These are phyloP conservation scores for Apiospora saccharicola DNA, from an alignment of 2,329 filamentous ascomycete species.

Conservation along the genomic window DNA sequence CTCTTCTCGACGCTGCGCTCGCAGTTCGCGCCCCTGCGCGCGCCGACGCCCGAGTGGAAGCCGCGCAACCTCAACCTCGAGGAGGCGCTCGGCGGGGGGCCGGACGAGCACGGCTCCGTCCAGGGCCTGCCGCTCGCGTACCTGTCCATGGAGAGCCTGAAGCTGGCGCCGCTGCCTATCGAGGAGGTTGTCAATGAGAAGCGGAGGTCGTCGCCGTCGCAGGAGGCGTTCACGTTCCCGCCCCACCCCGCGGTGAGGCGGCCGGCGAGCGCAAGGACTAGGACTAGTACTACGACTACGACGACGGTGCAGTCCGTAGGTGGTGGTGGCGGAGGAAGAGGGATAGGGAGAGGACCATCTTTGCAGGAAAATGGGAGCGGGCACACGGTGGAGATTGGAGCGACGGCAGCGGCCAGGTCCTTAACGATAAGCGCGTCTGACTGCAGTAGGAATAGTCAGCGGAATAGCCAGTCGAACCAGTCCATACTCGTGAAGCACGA, in stretches of 20 bases:
- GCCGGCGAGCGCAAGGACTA: background rate
- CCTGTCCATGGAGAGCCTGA: background rate
- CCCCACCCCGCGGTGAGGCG: background rate
- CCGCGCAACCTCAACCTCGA: background rate
- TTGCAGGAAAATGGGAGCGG: background rate
- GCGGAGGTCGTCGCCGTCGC: background rate
- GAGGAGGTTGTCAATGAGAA: background rate
- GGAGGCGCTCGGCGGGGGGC: too few relatives aligned
- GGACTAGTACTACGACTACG: background rate
- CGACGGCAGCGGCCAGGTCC: background rate
- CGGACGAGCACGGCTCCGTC: background rate
- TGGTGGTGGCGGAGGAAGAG: too few relatives aligned
- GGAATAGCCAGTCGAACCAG: background rate
- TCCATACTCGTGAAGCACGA: background rate
- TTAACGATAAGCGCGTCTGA: background rate
- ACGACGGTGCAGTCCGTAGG: background rate
- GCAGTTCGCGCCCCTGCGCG: background rate
- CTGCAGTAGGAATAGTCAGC: background rate
- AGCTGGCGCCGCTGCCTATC: background rate
- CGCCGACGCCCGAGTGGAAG: conserved; percentile 5
- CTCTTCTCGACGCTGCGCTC: conserved; percentile 11
- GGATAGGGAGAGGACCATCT: background rate
- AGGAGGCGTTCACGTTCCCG: background rate
- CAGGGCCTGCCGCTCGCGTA: conserved; percentile 14
- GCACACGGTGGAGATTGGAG: conserved; percentile 3